Evolutionary conservation across 2,329 filamentous ascomycete genomes (phyloP).

Genomic region (Botrytis sinoallii): DNA sequence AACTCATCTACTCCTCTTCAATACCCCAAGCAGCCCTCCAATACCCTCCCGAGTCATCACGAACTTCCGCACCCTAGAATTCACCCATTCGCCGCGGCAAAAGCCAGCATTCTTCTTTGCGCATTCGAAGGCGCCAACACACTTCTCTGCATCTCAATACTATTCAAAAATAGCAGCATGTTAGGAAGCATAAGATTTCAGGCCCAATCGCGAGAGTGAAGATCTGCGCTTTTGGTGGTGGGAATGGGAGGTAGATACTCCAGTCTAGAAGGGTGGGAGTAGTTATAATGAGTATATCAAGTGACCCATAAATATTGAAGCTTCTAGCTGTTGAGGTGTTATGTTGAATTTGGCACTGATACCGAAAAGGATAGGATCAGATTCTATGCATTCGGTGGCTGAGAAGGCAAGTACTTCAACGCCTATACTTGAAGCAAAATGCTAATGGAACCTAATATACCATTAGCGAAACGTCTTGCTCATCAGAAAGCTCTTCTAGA

Average conservation of each 20-base stretch:
- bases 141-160: not conserved
- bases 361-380: fast-evolving
- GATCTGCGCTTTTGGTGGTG: not conserved
- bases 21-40: fast-evolving
- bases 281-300: not conserved
- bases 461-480: not conserved
- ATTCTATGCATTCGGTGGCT: not conserved
- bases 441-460: not conserved
- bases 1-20: not conserved
- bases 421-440: not conserved
- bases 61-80: fast-evolving
- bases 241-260: not conserved
- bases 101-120: not conserved
- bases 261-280: too few relatives aligned
- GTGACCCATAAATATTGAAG: not conserved
- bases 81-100: not conserved
- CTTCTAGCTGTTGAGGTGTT: fast-evolving
- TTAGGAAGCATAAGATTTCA: not conserved
- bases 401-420: not conserved
- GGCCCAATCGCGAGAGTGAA: not conserved
- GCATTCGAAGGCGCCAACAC: not conserved
- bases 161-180: not conserved
- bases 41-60: not conserved
- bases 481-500: not conserved
- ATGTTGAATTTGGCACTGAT: fast-evolving